Percentiles rank a stretch among this genome's conserved stretches.
Conservation (phyloP, 1,284 basidiomycete species). For the Heterobasidion parviporum region DNA sequence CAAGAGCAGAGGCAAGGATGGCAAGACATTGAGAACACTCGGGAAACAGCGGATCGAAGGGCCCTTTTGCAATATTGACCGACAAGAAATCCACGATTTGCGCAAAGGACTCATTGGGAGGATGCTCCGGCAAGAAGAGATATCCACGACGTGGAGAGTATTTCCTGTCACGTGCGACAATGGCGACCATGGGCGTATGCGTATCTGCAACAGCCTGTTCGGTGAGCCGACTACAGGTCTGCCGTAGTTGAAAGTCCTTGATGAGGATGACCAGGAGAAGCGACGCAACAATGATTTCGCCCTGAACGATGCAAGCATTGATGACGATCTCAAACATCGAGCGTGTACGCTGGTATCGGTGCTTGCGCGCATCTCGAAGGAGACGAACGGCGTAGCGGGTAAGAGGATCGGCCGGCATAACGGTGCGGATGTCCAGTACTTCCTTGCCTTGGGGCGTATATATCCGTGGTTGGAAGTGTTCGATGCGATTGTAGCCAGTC, state of each 20-base stretch:
- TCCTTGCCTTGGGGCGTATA: slow-evolving; percentile 5
- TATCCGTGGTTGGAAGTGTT: slow-evolving; percentile 11
- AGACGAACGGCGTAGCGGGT: slow-evolving; percentile 46
- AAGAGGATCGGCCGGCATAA: slow-evolving; percentile 23
- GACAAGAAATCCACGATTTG: background rate
- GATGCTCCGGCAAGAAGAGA: background rate
- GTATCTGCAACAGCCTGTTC: slow-evolving; percentile 11
- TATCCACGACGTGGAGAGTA: background rate
- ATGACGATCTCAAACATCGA: slow-evolving; percentile 55
- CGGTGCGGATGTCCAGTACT: slow-evolving; percentile 16
- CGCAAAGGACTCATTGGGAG: background rate
- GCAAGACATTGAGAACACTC: slow-evolving; percentile 48
- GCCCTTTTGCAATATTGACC: slow-evolving; percentile 3
- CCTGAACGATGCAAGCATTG: slow-evolving; percentile 59
- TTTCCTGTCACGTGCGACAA: too few species aligned
- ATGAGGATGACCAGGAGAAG: slow-evolving; percentile 59
- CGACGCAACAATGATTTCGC: slow-evolving; percentile 65
- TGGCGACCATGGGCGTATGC: too few species aligned
- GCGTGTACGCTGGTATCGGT: slow-evolving; percentile 44
- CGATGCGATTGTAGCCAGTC: slow-evolving; percentile 3
- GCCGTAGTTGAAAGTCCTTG: slow-evolving; percentile 48
- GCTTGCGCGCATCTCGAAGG: slow-evolving; percentile 42
- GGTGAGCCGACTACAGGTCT: slow-evolving; percentile 15
- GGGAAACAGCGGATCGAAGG: slow-evolving; percentile 15
- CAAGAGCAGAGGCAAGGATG: slow-evolving; percentile 43